phyloP scores from a whole-genome alignment of 768 basidiomycete genomes.

The Hygrocybe coccinea region DNA sequence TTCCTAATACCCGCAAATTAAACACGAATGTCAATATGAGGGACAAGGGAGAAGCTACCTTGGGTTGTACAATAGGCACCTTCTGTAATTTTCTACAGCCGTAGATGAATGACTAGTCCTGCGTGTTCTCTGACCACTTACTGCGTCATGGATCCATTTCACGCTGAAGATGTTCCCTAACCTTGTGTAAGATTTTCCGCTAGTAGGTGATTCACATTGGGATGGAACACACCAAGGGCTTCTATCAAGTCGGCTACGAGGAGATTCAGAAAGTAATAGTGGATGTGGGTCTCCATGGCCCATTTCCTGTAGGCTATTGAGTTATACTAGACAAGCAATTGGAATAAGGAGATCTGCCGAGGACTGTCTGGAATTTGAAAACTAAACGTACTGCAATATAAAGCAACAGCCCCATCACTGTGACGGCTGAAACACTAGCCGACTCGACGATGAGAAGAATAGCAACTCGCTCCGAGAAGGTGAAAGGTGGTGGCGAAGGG shows the following conservation, averaged over 20 bases:
- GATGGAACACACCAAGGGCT: conserved; percentile 24
- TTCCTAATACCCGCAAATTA: conserved; percentile 17
- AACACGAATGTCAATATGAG: background rate
- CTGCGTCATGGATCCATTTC: conserved; percentile 31
- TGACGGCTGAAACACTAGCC: conserved; percentile 26
- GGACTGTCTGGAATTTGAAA: no score
- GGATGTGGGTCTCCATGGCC: conserved; percentile 28
- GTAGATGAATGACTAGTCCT: background rate
- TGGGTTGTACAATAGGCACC: conserved; percentile 32
- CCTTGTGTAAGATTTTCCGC: background rate
- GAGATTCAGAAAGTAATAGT: conserved; percentile 31
- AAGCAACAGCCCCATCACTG: conserved; percentile 24
- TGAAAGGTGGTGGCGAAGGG: background rate
- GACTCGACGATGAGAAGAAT: conserved; percentile 29
- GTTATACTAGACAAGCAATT: conserved; percentile 18
- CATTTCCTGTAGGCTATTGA: conserved; percentile 26
- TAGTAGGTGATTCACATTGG: background rate
- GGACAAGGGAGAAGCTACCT: no score
- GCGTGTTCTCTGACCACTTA: conserved; percentile 17
- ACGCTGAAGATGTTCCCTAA: conserved; percentile 37
- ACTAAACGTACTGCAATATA: conserved; percentile 25
- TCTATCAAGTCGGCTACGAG: conserved; percentile 32
- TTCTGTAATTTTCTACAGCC: conserved; percentile 26
- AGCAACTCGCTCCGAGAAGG: conserved; percentile 22
- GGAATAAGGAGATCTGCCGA: background rate